A percentile compares a stretch with the other conserved stretches of the same genome.
phyloP scores from a whole-genome alignment of 495 filamentous ascomycete species.

The Antarctomyces pellizariae region DNA sequence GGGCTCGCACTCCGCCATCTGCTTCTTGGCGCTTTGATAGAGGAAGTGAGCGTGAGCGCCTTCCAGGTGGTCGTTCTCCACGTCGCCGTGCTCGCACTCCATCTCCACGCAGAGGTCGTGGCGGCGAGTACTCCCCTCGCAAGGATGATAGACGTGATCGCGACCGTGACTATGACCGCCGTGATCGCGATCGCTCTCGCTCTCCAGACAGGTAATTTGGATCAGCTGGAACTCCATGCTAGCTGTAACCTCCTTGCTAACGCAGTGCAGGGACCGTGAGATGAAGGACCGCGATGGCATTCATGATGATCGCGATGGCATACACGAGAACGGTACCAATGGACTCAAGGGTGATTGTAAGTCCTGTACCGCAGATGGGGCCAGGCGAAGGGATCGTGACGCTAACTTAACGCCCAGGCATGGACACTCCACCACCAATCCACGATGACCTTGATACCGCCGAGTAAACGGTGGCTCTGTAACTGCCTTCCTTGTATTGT shows the following conservation, averaged over 20 bases:
- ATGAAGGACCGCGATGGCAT: slow-evolving; percentile 31
- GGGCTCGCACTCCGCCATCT: slow-evolving; percentile 93
- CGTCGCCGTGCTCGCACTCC: slow-evolving; percentile 55
- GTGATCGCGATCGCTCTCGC: slow-evolving; percentile 52
- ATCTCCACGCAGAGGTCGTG: slow-evolving; percentile 37
- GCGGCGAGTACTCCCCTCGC: slow-evolving; percentile 70
- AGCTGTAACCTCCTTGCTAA: slow-evolving; percentile 2
- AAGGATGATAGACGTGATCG: slow-evolving; percentile 78
- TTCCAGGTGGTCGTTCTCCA: slow-evolving; percentile 43
- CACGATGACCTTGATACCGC: slow-evolving; percentile 96
- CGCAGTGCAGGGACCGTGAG: slow-evolving; percentile 22
- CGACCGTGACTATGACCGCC: slow-evolving; percentile 61
- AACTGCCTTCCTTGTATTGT: too few relatives aligned
- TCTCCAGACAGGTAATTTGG: slow-evolving; percentile 41
- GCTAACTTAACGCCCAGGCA: slow-evolving; percentile 16
- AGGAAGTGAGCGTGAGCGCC: slow-evolving; percentile 48
- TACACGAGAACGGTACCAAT: slow-evolving; percentile 41
- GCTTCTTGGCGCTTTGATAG: slow-evolving; percentile 97
- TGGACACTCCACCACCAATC: slow-evolving; percentile 58
- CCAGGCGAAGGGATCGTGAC: slow-evolving; percentile 13
- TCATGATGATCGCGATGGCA: slow-evolving; percentile 35
- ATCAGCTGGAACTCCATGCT: slow-evolving; percentile 2
- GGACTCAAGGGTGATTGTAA: slow-evolving; percentile 18
- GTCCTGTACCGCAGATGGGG: slow-evolving; percentile 3
- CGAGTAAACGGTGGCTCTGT: too few relatives aligned